phyloP scores from a whole-genome alignment of 768 basidiomycete genomes.

The Hemileccinum rubropunctum region DNA sequence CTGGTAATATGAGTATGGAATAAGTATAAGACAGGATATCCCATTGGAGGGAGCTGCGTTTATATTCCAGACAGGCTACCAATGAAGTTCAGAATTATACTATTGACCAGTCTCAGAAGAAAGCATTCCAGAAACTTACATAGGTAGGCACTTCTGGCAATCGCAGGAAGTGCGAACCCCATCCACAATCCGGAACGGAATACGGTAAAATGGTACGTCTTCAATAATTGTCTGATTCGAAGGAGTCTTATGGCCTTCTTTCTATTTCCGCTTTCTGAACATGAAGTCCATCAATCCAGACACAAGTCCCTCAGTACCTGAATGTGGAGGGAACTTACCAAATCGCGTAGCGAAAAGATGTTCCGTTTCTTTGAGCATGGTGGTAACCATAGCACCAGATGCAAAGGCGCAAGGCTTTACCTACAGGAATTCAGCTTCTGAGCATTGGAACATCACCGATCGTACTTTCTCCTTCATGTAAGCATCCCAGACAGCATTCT shows the following conservation, averaged over 20 bases:
- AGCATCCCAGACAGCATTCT: conserved; percentile 64
- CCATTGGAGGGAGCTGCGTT: conserved; percentile 58
- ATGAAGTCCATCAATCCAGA: neutral
- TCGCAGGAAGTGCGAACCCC: conserved; percentile 70
- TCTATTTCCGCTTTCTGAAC: conserved; percentile 61
- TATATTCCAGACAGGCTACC: conserved; percentile 54
- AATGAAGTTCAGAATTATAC: neutral
- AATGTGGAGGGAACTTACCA: conserved; percentile 43
- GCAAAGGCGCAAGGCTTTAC: conserved; percentile 68
- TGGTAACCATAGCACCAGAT: conserved; percentile 54
- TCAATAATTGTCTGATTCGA: conserved; percentile 47
- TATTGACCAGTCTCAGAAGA: neutral
- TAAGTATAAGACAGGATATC: conserved; percentile 77
- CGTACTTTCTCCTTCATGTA: conserved; percentile 80
- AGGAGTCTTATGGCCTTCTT: conserved; percentile 74
- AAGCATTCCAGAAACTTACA: conserved; percentile 18
- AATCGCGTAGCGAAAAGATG: conserved; percentile 73
- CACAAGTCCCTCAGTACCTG: neutral
- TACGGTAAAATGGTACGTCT: conserved; percentile 66
- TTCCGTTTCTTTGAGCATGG: conserved; percentile 76
- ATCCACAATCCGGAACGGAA: conserved; percentile 73
- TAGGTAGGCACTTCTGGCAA: conserved; percentile 66
- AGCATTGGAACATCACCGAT: neutral
- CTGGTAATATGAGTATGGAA: conserved; percentile 67
- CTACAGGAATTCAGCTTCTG: conserved; percentile 31